phyloP scores from a whole-genome alignment of 2,329 filamentous ascomycete genomes.

The Neonectria ditissima region DNA sequence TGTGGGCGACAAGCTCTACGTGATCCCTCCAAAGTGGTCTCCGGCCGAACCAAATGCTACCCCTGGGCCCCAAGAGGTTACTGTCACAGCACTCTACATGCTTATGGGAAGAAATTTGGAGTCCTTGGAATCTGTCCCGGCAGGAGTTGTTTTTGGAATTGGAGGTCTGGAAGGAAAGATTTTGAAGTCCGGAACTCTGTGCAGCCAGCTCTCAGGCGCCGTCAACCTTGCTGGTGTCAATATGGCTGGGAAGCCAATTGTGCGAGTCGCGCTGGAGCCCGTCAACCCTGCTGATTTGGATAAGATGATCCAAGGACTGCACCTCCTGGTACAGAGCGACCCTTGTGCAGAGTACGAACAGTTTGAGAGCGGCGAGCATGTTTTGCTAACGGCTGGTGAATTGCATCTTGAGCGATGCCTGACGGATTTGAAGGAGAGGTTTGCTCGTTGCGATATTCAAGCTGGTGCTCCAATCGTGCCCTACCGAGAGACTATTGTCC shows the following conservation, averaged over 20 bases:
- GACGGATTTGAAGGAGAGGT: constrained; percentile 91
- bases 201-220: constrained; percentile 85
- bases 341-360: constrained; percentile 97
- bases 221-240: constrained; percentile 90
- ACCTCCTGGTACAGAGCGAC: constrained; percentile 91
- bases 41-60: constrained; percentile 78
- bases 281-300: constrained; percentile 89
- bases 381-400: constrained; percentile 93
- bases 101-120: constrained; percentile 95
- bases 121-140: constrained; percentile 83
- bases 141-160: constrained; percentile 95
- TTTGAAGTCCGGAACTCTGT: constrained; percentile 95
- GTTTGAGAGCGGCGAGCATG: constrained; percentile 92
- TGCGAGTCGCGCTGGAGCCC: constrained; percentile 95
- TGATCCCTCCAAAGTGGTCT: constrained; percentile 92
- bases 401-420: constrained; percentile 93
- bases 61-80: constrained; percentile 84
- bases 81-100: constrained; percentile 89
- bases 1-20: constrained; percentile 91
- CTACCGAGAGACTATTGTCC: constrained; percentile 91
- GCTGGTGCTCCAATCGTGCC: constrained; percentile 95
- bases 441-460: constrained; percentile 94
- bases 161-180: constrained; percentile 91
- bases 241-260: constrained; percentile 87
- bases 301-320: constrained; percentile 92